phyloP scores from a whole-genome alignment of 2,329 filamentous ascomycete species.

The Claviceps sp. region DNA sequence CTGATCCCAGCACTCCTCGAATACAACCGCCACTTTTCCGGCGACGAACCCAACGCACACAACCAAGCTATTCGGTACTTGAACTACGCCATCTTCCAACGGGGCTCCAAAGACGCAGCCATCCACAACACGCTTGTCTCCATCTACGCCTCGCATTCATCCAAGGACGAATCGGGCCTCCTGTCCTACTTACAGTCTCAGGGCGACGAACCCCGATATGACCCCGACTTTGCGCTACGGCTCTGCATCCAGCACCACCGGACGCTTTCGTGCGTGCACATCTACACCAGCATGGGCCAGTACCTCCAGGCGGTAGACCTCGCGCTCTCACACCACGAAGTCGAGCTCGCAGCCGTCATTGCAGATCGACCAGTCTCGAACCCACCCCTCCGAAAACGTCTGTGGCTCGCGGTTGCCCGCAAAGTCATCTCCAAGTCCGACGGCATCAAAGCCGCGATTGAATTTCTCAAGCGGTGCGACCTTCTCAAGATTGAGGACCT shows the following conservation, averaged over 20 bases:
- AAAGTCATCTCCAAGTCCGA: constrained; percentile 81
- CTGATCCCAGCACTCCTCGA: constrained; percentile 88
- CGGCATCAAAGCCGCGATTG: constrained; percentile 85
- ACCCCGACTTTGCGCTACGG: constrained; percentile 89
- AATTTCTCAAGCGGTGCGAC: constrained; percentile 84
- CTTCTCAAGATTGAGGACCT: constrained; percentile 89
- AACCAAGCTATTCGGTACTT: constrained; percentile 94
- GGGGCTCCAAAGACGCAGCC: constrained; percentile 67
- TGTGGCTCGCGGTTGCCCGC: constrained; percentile 91
- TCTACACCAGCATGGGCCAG: constrained; percentile 93
- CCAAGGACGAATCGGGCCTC: constrained; percentile 71
- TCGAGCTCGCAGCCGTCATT: constrained; percentile 80
- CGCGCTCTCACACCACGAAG: constrained; percentile 75
- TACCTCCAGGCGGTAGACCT: constrained; percentile 88
- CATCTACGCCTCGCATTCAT: constrained; percentile 80
- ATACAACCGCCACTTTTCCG: constrained; percentile 70
- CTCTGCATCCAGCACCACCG: constrained; percentile 91
- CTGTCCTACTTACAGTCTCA: constrained; percentile 85
- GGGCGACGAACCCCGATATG: constrained; percentile 74
- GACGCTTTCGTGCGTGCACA: constrained; percentile 89
- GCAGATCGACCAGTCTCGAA: constrained; percentile 75
- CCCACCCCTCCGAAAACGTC: constrained; percentile 70
- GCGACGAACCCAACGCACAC: constrained; percentile 46
- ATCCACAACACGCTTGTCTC: constrained; percentile 96
- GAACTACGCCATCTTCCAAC: constrained; percentile 80